phyloP scores from a whole-genome alignment of 495 filamentous ascomycete genomes.

The Lentithecium fluviatile region DNA sequence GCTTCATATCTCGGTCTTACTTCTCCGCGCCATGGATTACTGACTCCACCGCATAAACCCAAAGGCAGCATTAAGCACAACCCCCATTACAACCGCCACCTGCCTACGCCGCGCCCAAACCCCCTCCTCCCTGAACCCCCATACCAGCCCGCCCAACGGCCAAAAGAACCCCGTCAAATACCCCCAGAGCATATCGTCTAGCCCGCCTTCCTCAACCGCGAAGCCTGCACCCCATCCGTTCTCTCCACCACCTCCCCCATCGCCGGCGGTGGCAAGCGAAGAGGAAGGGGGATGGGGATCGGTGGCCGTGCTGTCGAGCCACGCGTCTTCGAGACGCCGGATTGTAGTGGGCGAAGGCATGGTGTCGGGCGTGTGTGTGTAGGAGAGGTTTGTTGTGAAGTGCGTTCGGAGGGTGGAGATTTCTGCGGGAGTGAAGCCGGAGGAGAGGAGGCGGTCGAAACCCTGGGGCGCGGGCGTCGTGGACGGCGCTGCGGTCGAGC shows the following conservation, averaged over 20 bases:
- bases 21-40: no score
- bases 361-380: conserved; percentile 76
- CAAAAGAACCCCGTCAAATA: conserved; percentile 92
- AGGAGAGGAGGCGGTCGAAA: conserved; percentile 79
- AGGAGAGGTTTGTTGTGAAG: conserved; percentile 75
- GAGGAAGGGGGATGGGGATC: conserved; percentile 37
- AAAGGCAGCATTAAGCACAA: conserved; percentile 71
- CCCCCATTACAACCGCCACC: conserved; percentile 78
- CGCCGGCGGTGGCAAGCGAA: conserved; percentile 35
- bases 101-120: conserved; percentile 80
- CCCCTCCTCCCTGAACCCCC: conserved; percentile 83
- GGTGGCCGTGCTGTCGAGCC: conserved; percentile 76
- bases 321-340: conserved; percentile 76
- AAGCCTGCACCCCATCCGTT: conserved; percentile 39
- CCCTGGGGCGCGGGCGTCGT: conserved; percentile 64
- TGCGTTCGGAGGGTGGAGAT: conserved; percentile 79
- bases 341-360: conserved; percentile 68
- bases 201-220: conserved; percentile 55
- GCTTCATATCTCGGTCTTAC: no score
- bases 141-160: conserved; percentile 80
- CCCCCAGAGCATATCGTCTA: conserved; percentile 86
- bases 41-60: conserved; percentile 58
- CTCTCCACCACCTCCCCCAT: conserved; percentile 40
- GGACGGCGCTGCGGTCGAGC: conserved; percentile 45
- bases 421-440: conserved; percentile 78